Evolutionary conservation across 805 yeast genomes (phyloP).

Genomic region (Metschnikowia hibisci): DNA sequence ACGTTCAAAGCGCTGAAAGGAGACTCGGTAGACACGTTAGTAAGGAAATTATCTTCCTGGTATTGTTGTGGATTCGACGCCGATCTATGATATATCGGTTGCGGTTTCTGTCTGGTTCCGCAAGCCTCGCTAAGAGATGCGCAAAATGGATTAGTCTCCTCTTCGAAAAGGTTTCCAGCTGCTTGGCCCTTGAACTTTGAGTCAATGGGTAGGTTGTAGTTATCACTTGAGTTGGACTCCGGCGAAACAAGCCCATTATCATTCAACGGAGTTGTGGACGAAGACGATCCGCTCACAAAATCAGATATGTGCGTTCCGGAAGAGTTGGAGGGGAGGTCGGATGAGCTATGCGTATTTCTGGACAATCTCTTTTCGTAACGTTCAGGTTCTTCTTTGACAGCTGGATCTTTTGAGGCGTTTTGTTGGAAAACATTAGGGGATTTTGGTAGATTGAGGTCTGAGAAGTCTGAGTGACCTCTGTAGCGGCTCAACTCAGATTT

Average conservation of each 20-base stretch:
- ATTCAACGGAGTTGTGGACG: conserved; percentile 38
- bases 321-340: conserved; percentile 7
- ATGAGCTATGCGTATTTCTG: conserved; percentile 17
- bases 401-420: neutral
- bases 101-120: conserved; percentile 67
- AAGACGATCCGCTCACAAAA: conserved; percentile 33
- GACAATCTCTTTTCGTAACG: conserved; percentile 38
- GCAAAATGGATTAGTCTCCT: conserved; percentile 73
- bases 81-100: conserved; percentile 45
- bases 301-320: conserved; percentile 27
- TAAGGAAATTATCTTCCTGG: conserved; percentile 6
- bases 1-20: conserved; percentile 2
- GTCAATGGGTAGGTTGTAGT: conserved; percentile 12
- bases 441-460: conserved; percentile 19
- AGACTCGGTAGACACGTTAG: neutral
- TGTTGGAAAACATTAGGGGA: neutral
- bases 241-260: conserved; percentile 35
- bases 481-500: conserved; percentile 66
- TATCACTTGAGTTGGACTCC: conserved; percentile 22
- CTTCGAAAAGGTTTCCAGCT: conserved; percentile 45
- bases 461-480: conserved; percentile 37
- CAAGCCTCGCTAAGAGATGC: conserved; percentile 74
- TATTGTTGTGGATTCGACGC: conserved; percentile 8
- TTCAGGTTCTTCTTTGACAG: conserved; percentile 4
- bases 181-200: conserved; percentile 14